phyloP scores from a whole-genome alignment of 2,329 filamentous ascomycete genomes.

The Colletotrichum lini region DNA sequence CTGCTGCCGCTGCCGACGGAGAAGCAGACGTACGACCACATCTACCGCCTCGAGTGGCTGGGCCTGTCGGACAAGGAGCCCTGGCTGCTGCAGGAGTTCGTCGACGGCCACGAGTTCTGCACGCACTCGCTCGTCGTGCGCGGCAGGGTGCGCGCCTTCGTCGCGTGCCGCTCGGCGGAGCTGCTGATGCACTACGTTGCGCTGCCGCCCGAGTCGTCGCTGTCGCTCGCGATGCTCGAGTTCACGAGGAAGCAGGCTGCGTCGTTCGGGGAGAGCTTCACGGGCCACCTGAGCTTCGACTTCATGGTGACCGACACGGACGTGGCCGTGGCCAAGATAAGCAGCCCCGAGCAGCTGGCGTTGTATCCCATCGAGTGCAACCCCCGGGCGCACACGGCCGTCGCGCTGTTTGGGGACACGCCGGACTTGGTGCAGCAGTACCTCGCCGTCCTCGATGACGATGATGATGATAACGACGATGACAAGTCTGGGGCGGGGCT shows the following conservation, averaged over 20 bases:
- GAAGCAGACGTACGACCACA: slow-evolving; percentile 67
- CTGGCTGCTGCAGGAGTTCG: slow-evolving; percentile 80
- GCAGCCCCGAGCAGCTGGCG: slow-evolving; percentile 22
- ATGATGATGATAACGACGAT: slow-evolving; percentile 25
- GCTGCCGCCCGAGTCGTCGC: slow-evolving; percentile 66
- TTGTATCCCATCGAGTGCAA: slow-evolving; percentile 81
- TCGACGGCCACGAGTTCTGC: slow-evolving; percentile 75
- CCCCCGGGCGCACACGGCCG: slow-evolving; percentile 77
- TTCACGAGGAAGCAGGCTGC: slow-evolving; percentile 74
- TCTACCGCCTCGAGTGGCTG: slow-evolving; percentile 63
- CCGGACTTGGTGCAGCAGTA: slow-evolving; percentile 67
- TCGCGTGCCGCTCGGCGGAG: slow-evolving; percentile 74
- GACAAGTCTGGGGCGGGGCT: slow-evolving; percentile 41
- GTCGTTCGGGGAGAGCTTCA: slow-evolving; percentile 66
- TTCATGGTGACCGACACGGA: slow-evolving; percentile 71
- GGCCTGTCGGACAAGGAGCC: slow-evolving; percentile 67
- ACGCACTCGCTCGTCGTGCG: slow-evolving; percentile 79
- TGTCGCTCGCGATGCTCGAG: slow-evolving; percentile 72
- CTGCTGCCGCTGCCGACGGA: slow-evolving; percentile 70
- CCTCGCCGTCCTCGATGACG: slow-evolving; percentile 58
- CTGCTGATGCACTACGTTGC: slow-evolving; percentile 77
- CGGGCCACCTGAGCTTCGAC: slow-evolving; percentile 81
- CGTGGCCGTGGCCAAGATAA: slow-evolving; percentile 50
- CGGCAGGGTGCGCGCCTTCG: slow-evolving; percentile 76
- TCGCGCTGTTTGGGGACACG: slow-evolving; percentile 69